Conservation (phyloP, 208 protist species). For the Leishmania gerbilli region DNA sequence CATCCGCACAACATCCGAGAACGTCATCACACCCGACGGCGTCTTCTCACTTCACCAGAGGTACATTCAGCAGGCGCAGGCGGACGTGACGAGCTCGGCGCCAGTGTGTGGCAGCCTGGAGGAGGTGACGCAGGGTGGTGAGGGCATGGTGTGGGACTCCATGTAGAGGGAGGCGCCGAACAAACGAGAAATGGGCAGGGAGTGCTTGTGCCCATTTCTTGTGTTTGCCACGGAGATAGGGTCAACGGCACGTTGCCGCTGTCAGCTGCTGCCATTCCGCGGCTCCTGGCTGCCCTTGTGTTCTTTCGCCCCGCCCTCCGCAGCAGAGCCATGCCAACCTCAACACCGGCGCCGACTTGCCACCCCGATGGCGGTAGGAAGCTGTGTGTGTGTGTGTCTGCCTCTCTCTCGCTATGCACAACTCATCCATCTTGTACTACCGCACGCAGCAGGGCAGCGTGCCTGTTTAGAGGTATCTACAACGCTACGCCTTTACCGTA, state of each 20-base stretch:
- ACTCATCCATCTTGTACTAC: not conserved
- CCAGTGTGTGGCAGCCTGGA: conserved; percentile 3
- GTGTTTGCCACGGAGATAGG: not conserved
- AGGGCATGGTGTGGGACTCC: conserved; percentile 31
- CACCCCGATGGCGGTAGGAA: not conserved
- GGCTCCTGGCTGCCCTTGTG: not conserved
- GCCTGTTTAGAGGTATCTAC: not conserved
- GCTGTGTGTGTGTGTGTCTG: not conserved
- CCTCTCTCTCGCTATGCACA: not conserved
- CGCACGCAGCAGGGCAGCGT: not conserved
- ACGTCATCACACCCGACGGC: conserved; percentile 25
- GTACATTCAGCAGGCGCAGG: conserved; percentile 49
- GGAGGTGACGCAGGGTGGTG: not conserved
- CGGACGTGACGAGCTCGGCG: not conserved
- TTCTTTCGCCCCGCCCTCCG: not conserved
- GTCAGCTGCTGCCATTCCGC: not conserved
- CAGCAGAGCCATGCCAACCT: not conserved
- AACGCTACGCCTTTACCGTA: not conserved
- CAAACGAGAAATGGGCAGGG: not conserved
- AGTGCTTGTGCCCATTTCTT: not conserved
- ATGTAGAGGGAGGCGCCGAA: not conserved
- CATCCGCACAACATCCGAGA: conserved; percentile 26
- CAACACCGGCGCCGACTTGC: not conserved
- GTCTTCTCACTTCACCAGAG: conserved; percentile 44
- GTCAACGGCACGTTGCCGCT: not conserved